Base-by-base conservation (phyloP, 768 basidiomycete species). In the Xanthoconium stramineum region DNA sequence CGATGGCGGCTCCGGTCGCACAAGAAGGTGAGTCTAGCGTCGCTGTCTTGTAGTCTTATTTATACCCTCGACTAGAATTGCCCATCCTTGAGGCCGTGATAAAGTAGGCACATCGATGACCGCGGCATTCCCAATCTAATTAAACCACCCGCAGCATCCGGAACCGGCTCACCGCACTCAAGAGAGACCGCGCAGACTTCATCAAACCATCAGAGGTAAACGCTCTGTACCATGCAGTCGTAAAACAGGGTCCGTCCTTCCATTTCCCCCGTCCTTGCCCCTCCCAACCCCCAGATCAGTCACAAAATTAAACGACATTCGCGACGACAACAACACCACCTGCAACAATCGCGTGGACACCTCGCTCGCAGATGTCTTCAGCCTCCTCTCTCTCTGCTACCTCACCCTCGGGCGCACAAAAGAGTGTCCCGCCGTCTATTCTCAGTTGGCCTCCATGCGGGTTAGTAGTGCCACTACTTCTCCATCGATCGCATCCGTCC, bases 341-440 rank as follows among this genome's bases (percentile, higher is more conserved):
- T 84, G 85, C 74, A 89, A 86, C 67, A 99, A 98, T 72, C 80
- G 97, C 49, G 80, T 99, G 44, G 97, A 99, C 75, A 95, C 93
- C 7, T 91, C 94, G 5, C 84, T 99, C 45, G 87, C 92, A 30
- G 97, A 99, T 74, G 96, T 98, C 37, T 98, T 98, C 76, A 88
- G 84, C 67, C 81, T 99, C 47, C 83, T 99, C 43, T 96, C 94
- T 14, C 82, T 99, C 61, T 98, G 97, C 81, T 99, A 94, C 78
- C 85, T 99, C 64, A 97, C 95, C 37, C 94, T 99, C 59, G 97
- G 97, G 42, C 95, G 94, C 76, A 94, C 92, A 39, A 85, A 87
- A 61, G 95, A 98, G 72, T 88, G 88, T 11, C 95, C 96, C 0
- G 96, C 95, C 28, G 93, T 90, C 0, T 99, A 97, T 72, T 93